Evolutionary conservation across 2,329 filamentous ascomycete genomes (phyloP), one percentile per base, ranked within the genome.

Genomic region (Diaporthe destruens): DNA sequence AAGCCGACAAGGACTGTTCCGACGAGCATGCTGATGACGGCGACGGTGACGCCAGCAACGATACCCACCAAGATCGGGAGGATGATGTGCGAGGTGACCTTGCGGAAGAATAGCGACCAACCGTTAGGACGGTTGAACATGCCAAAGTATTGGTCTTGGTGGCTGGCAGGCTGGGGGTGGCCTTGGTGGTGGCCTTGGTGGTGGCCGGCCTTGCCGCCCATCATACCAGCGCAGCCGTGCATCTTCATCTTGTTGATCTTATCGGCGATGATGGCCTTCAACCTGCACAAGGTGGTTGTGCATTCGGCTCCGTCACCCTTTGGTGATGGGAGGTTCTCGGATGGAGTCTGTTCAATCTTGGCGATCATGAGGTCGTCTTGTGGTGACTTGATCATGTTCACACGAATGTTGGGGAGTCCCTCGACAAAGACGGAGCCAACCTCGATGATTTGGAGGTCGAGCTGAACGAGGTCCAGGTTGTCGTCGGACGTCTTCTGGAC

Each of bases 41-140:
- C 56, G 75, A 92, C 90, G 39, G 87, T 86, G 70, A 94, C 87
- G 78, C 92, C 93, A 56, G 91, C 90, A 32, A 90, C 86, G 75
- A 94, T 86, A 72, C 93, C 93, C 75, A 94, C 86, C 68, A 92
- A 82, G 69, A 94, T 85, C 1, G 93, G 92, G 51, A 94, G 84
- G 61, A 94, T 80, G 56, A 94, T 87, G 74, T 91, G 89, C 49
- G 89, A 84, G 75, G 88, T 85, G 65, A 92, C 85, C 76, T 88
- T 88, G 77, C 85, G 85, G 59, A 90, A 75, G 34, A 90, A 81
- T 74, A 85, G 82, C 69, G 83, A 80, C 82, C 88, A 87, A 71
- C 80, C 80, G 51, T 75, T 72, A 42, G 51, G 53, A 47, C 53
- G 74, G 59, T 74, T 71, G 69, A 76, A 74, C 63, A 72, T 68